These are phyloP conservation scores for Drechslerella coelobrocha DNA, from an alignment of 2,329 filamentous ascomycete species.

Conservation along the genomic window DNA sequence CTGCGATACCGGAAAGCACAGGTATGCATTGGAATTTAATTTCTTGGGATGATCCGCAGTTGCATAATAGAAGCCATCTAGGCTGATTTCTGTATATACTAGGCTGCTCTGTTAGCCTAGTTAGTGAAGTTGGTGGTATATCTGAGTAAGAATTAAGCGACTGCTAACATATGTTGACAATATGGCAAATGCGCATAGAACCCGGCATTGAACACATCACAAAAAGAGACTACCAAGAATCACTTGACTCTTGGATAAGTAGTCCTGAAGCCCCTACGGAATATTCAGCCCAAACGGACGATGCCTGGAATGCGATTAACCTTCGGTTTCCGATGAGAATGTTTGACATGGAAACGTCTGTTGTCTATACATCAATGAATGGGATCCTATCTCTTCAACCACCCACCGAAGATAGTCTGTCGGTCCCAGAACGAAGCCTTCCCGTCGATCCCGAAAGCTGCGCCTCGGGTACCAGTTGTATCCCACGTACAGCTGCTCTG, in stretches of 20 bases:
- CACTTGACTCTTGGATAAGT: background rate
- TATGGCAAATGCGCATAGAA: too few relatives aligned
- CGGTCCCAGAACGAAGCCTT: background rate
- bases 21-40: too few relatives aligned
- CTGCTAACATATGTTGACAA: too few relatives aligned
- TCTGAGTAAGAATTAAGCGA: too few relatives aligned
- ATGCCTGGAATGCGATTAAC: background rate
- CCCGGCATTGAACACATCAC: too few relatives aligned
- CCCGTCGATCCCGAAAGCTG: background rate
- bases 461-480: background rate
- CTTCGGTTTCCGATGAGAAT: background rate
- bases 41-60: too few relatives aligned
- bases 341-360: background rate
- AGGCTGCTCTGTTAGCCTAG: too few relatives aligned
- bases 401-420: background rate
- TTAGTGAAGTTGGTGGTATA: too few relatives aligned
- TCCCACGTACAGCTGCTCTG: background rate
- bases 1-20: too few relatives aligned
- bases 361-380: background rate
- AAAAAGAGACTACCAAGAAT: background rate
- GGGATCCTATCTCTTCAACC: background rate
- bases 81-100: too few relatives aligned
- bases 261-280: background rate
- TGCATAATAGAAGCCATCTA: too few relatives aligned
- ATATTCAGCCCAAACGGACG: background rate